Percentiles rank a stretch among this genome's conserved stretches.
Conservation (phyloP, 768 basidiomycete genomes). For the Tricholoma sp. region DNA sequence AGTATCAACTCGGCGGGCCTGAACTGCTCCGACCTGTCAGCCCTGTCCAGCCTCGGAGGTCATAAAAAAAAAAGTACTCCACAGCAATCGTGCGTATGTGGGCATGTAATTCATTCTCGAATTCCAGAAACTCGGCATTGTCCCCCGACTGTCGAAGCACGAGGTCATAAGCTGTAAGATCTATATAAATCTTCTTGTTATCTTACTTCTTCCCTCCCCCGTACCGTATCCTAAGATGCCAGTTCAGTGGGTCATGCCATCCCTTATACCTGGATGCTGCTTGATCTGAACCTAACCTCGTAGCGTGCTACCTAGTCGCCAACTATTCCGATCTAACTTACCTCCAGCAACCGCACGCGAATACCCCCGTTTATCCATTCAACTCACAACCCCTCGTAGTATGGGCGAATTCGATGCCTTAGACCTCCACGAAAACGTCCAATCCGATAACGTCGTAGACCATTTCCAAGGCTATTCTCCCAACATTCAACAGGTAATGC, state of each 20-base stretch:
- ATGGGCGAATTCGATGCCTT: conserved; percentile 7
- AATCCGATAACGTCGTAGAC: background rate
- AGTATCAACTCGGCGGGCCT: conserved; percentile 1
- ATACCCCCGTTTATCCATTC: conserved; percentile 3
- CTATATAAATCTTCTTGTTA: conserved; percentile 9
- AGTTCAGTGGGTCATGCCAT: conserved; percentile 13
- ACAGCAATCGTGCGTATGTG: conserved; percentile 14
- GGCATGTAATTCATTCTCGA: conserved; percentile 6
- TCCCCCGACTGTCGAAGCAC: conserved; percentile 12
- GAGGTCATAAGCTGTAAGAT: conserved; percentile 12
- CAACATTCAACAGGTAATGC: background rate
- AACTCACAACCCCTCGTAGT: conserved; percentile 9
- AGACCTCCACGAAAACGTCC: conserved; percentile 2
- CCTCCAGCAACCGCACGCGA: background rate
- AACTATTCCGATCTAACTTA: conserved; percentile 2
- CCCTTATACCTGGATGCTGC: conserved; percentile 6
- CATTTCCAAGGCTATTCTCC: background rate
- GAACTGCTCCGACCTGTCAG: conserved; percentile 6
- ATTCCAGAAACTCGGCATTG: conserved; percentile 9
- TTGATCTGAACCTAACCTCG: conserved; percentile 5
- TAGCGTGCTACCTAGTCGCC: conserved; percentile 8
- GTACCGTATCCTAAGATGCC: conserved; percentile 10
- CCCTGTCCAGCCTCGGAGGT: conserved; percentile 9
- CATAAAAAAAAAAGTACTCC: background rate
- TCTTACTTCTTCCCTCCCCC: conserved; percentile 3